Percentiles rank a stretch among this genome's conserved stretches.
Conservation (phyloP, 1,284 basidiomycete genomes). For the Ceratobasidium sp. region DNA sequence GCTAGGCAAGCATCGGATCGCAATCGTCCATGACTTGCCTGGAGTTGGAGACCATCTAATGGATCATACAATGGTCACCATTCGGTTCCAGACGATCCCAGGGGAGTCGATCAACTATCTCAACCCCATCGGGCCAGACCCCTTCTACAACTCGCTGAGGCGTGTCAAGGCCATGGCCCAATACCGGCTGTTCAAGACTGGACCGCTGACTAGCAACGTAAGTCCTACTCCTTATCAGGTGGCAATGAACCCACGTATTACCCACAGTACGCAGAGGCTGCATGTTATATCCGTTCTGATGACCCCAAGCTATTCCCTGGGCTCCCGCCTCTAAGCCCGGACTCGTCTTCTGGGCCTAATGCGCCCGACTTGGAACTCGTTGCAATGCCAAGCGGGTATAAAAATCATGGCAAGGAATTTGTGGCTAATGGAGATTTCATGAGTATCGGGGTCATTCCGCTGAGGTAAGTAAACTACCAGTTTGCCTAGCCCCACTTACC, state of each 20-base stretch:
- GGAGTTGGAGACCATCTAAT: slow-evolving; percentile 62
- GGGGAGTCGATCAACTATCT: slow-evolving; percentile 53
- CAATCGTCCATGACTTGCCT: slow-evolving; percentile 61
- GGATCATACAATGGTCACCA: slow-evolving; percentile 63
- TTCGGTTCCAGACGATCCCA: slow-evolving; percentile 62
- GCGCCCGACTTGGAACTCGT: slow-evolving; percentile 52
- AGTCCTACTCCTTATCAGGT: slow-evolving; percentile 44
- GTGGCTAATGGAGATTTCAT: slow-evolving; percentile 49
- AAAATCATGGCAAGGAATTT: slow-evolving; percentile 44
- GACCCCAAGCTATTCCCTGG: slow-evolving; percentile 49
- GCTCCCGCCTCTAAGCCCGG: slow-evolving; percentile 43
- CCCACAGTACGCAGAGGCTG: slow-evolving; percentile 49
- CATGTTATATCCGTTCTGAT: slow-evolving; percentile 51
- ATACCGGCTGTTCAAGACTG: slow-evolving; percentile 58
- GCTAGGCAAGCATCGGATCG: slow-evolving; percentile 59
- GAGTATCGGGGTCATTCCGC: slow-evolving; percentile 50
- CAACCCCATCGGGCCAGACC: slow-evolving; percentile 46
- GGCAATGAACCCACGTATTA: slow-evolving; percentile 43
- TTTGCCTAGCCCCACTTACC: background rate
- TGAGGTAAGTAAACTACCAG: slow-evolving; percentile 48
- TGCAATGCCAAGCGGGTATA: slow-evolving; percentile 45
- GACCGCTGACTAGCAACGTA: slow-evolving; percentile 65
- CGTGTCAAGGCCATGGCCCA: slow-evolving; percentile 53
- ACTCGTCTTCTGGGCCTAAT: slow-evolving; percentile 48
- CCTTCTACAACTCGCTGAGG: slow-evolving; percentile 49